Base-by-base conservation (phyloP, 371 early-diverging fungal genomes). In the Mucor racemosus region DNA sequence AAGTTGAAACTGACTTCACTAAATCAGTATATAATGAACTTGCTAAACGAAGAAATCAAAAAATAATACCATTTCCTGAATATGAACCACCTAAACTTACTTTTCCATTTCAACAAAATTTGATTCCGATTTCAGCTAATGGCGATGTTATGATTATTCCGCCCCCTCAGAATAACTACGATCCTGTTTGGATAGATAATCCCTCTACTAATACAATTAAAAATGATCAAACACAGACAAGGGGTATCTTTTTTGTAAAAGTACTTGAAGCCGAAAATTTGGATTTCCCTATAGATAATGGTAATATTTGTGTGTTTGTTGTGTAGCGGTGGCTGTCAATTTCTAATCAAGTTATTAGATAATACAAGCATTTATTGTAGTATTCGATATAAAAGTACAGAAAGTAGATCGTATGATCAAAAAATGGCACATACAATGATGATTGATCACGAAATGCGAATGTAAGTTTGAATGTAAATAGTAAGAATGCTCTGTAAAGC, bases 271-370 rank as follows among this genome's bases (percentile, higher is more conserved):
- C 62, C 19, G 64, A 79, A 40, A 72, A 74, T 41, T 62, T 77
- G 8, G 76, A 77, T 50, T 72, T 76, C 31, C 75, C 79, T 31
- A 77, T 75, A 14, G 70, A 73, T 8, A 56, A 69, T 54, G 69
- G 79, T 74, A 69, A 58, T 41, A 5, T 26, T 26, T 26, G 26
- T 26, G 26, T 38, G 7, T 38, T 9, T 11, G 11, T 9, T 38
- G 38, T 38, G 38, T 38, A 38, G 11, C 9, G 9, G 9, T 9
- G 11, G 50, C 11, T 19, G n/a, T 19, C 19, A 31, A n/a, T 13
- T 0, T 9, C 33, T 33, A 60, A 50, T 7, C 17, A 35, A 21
- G 17, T 9, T 17, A 8, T 15, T 31, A 68, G 68, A 64, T 56
- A 26, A 42, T 36, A 67, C 46, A 9, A 14, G 21, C 26, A 15